phyloP scores from a whole-genome alignment of 2,329 filamentous ascomycete genomes.

The Xylaria sp. region DNA sequence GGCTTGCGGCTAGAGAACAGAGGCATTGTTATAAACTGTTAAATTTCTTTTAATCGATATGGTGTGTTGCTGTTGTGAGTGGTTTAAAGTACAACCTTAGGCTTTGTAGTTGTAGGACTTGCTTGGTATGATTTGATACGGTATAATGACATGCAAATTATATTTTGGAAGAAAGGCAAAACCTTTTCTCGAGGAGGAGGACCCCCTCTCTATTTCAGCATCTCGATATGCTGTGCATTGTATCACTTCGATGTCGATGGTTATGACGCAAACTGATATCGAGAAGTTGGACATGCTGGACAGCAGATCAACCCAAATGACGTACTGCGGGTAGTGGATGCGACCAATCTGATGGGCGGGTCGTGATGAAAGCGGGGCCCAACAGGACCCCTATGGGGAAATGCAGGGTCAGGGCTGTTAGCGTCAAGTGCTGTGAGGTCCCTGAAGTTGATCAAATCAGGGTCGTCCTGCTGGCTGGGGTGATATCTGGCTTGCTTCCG shows the following conservation, averaged over 20 bases:
- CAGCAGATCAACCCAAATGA: conserved; percentile 31
- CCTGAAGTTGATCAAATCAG: conserved; percentile 7
- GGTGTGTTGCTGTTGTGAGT: neutral
- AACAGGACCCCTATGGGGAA: conserved; percentile 16
- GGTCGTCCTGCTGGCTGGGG: neutral
- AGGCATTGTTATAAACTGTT: conserved; percentile 31
- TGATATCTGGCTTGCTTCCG: neutral
- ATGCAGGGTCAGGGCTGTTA: conserved; percentile 22
- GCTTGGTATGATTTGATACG: neutral
- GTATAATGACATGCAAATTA: neutral
- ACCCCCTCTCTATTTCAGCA: conserved; percentile 26
- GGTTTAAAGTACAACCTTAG: no score
- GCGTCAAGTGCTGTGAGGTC: neutral
- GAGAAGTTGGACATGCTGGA: conserved; percentile 14
- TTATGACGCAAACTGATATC: conserved; percentile 32
- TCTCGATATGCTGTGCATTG: conserved; percentile 15
- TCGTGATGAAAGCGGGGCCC: conserved; percentile 28
- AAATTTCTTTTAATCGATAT: neutral
- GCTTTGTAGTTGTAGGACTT: neutral
- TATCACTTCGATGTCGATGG: conserved; percentile 15
- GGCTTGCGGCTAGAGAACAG: conserved; percentile 37
- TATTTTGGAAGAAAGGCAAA: neutral
- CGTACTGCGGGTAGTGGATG: conserved; percentile 24
- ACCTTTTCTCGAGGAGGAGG: conserved; percentile 6
- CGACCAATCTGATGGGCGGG: conserved; percentile 27